Conservation (phyloP, 1,139 yeast genomes). For the Entelexis paramagnoliae region DNA sequence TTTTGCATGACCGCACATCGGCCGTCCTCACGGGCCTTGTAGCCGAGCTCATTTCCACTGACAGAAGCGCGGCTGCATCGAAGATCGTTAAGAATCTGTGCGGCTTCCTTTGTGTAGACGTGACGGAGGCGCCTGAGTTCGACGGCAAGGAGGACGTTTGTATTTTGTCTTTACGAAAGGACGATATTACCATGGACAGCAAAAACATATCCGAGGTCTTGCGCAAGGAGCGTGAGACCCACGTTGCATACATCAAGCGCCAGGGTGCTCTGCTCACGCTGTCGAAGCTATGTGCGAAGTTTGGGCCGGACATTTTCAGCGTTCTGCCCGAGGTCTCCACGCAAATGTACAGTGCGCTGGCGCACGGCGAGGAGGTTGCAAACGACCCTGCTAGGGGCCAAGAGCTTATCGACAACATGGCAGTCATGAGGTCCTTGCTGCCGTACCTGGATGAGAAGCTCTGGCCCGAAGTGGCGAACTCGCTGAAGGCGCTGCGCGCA, state of each 20-base stretch:
- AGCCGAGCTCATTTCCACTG: constrained; percentile 43
- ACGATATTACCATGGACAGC: constrained; percentile 44
- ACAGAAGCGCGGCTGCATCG: constrained; percentile 67
- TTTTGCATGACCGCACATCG: constrained; percentile 66
- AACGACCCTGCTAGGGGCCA: constrained; percentile 51
- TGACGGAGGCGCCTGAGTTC: constrained; percentile 92
- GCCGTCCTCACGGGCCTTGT: constrained; percentile 57
- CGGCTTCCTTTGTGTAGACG: constrained; percentile 89
- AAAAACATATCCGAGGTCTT: constrained; percentile 59
- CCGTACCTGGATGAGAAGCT: constrained; percentile 49
- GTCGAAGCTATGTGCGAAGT: constrained; percentile 40
- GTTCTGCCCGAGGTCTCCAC: constrained; percentile 59
- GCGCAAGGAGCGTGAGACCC: constrained; percentile 52
- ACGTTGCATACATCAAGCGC: constrained; percentile 68
- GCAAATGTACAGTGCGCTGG: constrained; percentile 59
- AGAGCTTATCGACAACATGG: constrained; percentile 73
- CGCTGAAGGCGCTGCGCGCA: constrained; percentile 43
- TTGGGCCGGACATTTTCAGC: constrained; percentile 46
- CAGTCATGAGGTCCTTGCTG: constrained; percentile 64
- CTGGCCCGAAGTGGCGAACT: constrained; percentile 40
- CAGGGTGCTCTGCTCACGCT: constrained; percentile 72
- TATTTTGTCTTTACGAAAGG: constrained; percentile 69
- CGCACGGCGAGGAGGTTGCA: constrained; percentile 10
- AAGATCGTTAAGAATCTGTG: constrained; percentile 83
- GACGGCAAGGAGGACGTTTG: constrained; percentile 46